Evolutionary conservation across 768 basidiomycete species (phyloP).

Genomic region (Botryobasidium botryosum): DNA sequence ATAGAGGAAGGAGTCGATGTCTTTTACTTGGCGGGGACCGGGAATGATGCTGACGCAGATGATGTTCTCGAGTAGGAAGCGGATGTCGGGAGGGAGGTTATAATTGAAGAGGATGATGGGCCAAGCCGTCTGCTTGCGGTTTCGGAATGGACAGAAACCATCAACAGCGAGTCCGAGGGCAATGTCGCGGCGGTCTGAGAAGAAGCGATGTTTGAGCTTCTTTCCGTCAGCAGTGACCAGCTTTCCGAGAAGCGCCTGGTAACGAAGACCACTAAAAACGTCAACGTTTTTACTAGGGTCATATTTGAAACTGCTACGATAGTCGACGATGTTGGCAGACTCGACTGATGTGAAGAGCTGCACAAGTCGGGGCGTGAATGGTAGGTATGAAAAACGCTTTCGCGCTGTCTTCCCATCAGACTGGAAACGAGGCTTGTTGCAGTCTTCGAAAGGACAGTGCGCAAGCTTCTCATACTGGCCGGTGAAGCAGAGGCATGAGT

Average conservation of each 20-base stretch:
- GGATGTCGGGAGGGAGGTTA: conserved; percentile 25
- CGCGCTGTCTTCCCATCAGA: conserved; percentile 2
- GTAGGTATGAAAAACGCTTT: conserved; percentile 28
- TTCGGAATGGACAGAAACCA: conserved; percentile 26
- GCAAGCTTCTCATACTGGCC: neutral
- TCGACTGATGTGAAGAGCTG: conserved; percentile 14
- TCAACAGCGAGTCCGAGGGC: conserved; percentile 29
- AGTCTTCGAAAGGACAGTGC: neutral
- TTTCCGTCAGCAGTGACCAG: conserved; percentile 17
- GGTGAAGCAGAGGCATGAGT: neutral
- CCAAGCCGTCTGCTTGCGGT: conserved; percentile 21
- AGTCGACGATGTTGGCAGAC: conserved; percentile 17
- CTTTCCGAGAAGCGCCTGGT: too few relatives aligned
- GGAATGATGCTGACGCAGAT: conserved; percentile 29
- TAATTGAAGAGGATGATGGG: conserved; percentile 27
- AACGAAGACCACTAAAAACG: conserved; percentile 23
- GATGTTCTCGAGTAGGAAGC: conserved; percentile 22
- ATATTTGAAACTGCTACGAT: conserved; percentile 18
- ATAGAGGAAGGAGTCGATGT: conserved; percentile 23
- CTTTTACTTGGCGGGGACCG: conserved; percentile 27
- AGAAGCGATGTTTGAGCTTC: too few relatives aligned
- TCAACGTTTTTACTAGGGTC: conserved; percentile 18
- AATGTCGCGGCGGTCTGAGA: conserved; percentile 25
- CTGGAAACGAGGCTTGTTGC: neutral
- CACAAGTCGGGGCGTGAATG: conserved; percentile 24